Percentiles rank a stretch among this genome's conserved stretches.
Conservation (phyloP, 2,329 filamentous ascomycete genomes). For the Calonectria crousiana region DNA sequence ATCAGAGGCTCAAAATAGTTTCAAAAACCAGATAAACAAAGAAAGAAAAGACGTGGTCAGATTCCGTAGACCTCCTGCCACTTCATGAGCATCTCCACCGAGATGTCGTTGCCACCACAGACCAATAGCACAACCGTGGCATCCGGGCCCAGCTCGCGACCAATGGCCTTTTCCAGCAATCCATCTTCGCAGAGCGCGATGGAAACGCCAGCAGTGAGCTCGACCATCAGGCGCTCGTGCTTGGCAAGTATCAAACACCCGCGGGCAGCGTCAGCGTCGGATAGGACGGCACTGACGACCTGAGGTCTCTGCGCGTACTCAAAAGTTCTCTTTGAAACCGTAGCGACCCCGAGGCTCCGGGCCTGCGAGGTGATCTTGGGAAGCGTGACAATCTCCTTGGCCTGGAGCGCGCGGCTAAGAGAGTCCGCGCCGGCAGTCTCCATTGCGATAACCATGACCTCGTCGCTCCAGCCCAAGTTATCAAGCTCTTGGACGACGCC, state of each 20-base stretch:
- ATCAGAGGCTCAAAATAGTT: background rate
- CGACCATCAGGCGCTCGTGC: constrained; percentile 47
- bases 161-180: constrained; percentile 31
- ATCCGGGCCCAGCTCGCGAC: constrained; percentile 36
- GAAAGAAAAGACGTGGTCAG: background rate
- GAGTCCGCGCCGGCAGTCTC: constrained; percentile 81
- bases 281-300: constrained; percentile 43
- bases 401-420: constrained; percentile 67
- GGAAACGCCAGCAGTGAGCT: constrained; percentile 46
- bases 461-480: constrained; percentile 33
- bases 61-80: constrained; percentile 36
- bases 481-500: constrained; percentile 76
- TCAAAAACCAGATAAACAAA: background rate
- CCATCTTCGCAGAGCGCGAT: constrained; percentile 46
- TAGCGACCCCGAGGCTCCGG: constrained; percentile 75
- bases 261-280: constrained; percentile 44
- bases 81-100: constrained; percentile 46
- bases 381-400: constrained; percentile 69
- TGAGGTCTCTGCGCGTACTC: constrained; percentile 44
- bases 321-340: constrained; percentile 67
- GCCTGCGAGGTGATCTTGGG: constrained; percentile 78
- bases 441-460: constrained; percentile 71
- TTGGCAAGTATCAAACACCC: constrained; percentile 45
- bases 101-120: constrained; percentile 50
- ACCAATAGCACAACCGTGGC: constrained; percentile 47